Evolutionary conservation across 2,329 filamentous ascomycete species (phyloP).

Genomic region (Seiridium unicorne): DNA sequence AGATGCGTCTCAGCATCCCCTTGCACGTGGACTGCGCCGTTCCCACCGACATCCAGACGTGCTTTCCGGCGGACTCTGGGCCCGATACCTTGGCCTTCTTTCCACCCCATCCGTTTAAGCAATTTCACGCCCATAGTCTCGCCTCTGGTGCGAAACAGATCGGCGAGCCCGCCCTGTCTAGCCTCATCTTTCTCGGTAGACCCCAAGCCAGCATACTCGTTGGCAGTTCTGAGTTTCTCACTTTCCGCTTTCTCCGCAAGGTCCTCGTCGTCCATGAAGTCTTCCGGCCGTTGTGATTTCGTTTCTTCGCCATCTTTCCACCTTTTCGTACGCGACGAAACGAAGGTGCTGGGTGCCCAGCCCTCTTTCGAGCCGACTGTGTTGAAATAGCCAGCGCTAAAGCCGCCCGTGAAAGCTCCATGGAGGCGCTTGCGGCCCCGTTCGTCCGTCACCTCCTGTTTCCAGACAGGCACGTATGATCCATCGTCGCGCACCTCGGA

Average conservation of each 20-base stretch:
- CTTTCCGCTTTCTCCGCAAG: conserved; percentile 81
- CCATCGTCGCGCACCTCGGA: conserved; percentile 81
- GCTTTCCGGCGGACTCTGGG: conserved; percentile 78
- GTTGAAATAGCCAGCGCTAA: conserved; percentile 97
- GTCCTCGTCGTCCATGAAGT: conserved; percentile 99
- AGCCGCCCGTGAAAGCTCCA: conserved; percentile 94
- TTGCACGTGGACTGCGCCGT: conserved; percentile 30
- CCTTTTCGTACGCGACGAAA: conserved; percentile 82
- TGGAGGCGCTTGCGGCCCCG: conserved; percentile 86
- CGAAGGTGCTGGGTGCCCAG: conserved; percentile 89
- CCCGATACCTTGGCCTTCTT: conserved; percentile 87
- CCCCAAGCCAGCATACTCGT: conserved; percentile 75
- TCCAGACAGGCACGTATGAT: conserved; percentile 93
- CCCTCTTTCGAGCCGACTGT: conserved; percentile 98
- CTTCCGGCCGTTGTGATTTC: conserved; percentile 68
- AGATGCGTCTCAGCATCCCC: conserved; percentile 56
- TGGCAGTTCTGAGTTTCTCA: conserved; percentile 68
- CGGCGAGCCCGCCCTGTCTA: conserved; percentile 55
- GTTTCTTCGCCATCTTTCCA: conserved; percentile 3
- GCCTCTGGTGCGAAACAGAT: conserved; percentile 68
- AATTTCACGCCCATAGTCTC: conserved; percentile 87
- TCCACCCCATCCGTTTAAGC: conserved; percentile 92
- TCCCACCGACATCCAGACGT: conserved; percentile 53
- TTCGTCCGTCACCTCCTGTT: conserved; percentile 95
- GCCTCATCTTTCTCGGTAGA: conserved; percentile 55